These are phyloP conservation scores for Epichloe sp. DNA, from an alignment of 2,329 filamentous ascomycete genomes.

Conservation along the genomic window DNA sequence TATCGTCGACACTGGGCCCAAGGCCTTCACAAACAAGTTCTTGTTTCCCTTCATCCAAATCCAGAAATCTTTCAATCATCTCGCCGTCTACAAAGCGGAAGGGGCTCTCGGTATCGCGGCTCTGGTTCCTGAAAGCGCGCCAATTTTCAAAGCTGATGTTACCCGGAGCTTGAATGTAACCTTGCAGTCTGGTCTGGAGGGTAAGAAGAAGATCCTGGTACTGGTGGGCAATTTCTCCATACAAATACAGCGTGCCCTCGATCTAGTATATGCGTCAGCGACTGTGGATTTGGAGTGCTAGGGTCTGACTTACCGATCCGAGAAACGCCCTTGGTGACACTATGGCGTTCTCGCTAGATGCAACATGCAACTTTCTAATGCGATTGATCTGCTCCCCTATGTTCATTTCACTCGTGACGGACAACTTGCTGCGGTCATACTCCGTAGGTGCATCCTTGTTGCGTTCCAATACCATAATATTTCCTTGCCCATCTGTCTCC, in stretches of 20 bases:
- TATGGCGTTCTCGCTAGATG: constrained; percentile 47
- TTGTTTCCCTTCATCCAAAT: constrained; percentile 48
- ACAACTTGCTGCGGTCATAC: constrained; percentile 58
- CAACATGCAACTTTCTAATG: constrained; percentile 62
- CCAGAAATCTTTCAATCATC: constrained; percentile 73
- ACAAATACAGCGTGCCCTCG: constrained; percentile 84
- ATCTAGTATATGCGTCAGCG: constrained; percentile 37
- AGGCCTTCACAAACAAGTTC: constrained; percentile 38
- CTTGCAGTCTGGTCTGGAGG: constrained; percentile 60
- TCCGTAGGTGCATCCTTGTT: constrained; percentile 60
- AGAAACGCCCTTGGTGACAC: constrained; percentile 77
- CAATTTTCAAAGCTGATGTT: constrained; percentile 65
- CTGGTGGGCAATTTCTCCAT: constrained; percentile 59
- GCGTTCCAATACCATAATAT: constrained; percentile 65
- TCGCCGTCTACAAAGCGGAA: constrained; percentile 88
- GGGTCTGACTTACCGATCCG: constrained; percentile 55
- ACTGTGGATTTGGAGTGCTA: not conserved
- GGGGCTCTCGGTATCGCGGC: constrained; percentile 63
- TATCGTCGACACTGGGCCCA: constrained; percentile 48
- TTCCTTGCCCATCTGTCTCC: constrained; percentile 76
- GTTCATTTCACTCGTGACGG: constrained; percentile 67
- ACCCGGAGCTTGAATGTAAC: constrained; percentile 54
- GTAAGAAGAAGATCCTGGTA: constrained; percentile 71
- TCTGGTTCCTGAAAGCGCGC: constrained; percentile 66
- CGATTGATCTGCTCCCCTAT: constrained; percentile 90